Percentiles rank a stretch among this genome's conserved stretches.
Conservation (phyloP, 768 basidiomycete genomes). For the Suillus spraguei region DNA sequence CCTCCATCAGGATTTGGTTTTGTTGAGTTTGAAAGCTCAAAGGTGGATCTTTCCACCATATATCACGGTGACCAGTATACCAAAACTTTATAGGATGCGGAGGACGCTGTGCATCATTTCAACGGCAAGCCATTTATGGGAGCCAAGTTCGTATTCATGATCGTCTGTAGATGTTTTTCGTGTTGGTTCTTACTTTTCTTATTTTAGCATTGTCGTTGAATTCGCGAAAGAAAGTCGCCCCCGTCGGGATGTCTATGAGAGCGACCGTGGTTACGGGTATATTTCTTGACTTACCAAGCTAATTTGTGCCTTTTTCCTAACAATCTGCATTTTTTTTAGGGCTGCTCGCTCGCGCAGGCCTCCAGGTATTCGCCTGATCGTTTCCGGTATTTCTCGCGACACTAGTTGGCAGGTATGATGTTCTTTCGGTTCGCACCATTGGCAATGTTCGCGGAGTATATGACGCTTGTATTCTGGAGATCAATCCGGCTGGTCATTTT, state of each 20-base stretch:
- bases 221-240: slow-evolving; percentile 93
- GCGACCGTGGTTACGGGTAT: slow-evolving; percentile 59
- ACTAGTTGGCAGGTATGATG: slow-evolving; percentile 98
- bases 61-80: slow-evolving; percentile 10
- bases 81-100: slow-evolving; percentile 71
- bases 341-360: slow-evolving; percentile 73
- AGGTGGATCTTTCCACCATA: slow-evolving; percentile 42
- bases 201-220: slow-evolving; percentile 86
- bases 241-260: slow-evolving; percentile 75
- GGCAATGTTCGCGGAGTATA: slow-evolving; percentile 5
- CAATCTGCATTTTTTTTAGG: slow-evolving; percentile 29
- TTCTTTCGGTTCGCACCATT: slow-evolving; percentile 29
- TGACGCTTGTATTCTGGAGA: slow-evolving; percentile 3
- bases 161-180: slow-evolving; percentile 6
- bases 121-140: slow-evolving; percentile 92
- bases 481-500: slow-evolving; percentile 3
- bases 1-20: slow-evolving; percentile 82
- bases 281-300: slow-evolving; percentile 6
- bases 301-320: slow-evolving; percentile 13
- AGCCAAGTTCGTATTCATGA: slow-evolving; percentile 55
- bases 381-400: slow-evolving; percentile 88
- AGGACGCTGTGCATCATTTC: slow-evolving; percentile 87
- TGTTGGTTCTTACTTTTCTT: neutral
- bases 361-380: slow-evolving; percentile 80
- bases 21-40: slow-evolving; percentile 89